Percentiles rank a stretch among this genome's conserved stretches.
These are phyloP conservation scores for Pyricularia sp. DNA, from an alignment of 2,329 filamentous ascomycete genomes.

Conservation along the genomic window DNA sequence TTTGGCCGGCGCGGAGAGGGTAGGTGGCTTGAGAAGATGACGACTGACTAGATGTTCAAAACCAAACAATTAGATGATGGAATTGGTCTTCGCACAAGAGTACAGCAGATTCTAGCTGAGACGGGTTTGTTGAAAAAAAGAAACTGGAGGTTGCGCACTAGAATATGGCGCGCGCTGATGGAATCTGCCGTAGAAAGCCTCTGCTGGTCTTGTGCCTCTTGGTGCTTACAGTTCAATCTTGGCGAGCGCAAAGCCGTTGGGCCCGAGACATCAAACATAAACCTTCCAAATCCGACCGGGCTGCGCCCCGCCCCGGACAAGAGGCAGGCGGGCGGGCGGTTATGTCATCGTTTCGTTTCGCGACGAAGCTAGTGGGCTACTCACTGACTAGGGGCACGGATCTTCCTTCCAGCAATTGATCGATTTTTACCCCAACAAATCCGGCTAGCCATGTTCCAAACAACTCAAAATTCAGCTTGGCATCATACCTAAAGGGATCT, in stretches of 20 bases:
- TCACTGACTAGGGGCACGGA: background rate
- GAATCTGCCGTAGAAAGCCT: background rate
- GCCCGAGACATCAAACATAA: background rate
- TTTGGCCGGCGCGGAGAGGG: background rate
- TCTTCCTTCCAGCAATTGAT: background rate
- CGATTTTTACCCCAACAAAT: background rate
- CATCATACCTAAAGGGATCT: background rate
- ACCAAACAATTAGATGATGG: background rate
- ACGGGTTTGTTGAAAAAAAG: background rate
- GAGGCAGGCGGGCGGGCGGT: background rate
- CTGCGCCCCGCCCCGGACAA: background rate
- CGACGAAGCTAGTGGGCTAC: background rate
- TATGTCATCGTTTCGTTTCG: background rate
- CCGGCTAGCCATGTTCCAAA: background rate
- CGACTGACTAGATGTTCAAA: background rate
- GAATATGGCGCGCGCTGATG: background rate
- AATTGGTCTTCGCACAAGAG: background rate
- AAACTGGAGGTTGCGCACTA: background rate
- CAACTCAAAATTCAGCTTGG: background rate
- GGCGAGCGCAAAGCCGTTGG: background rate
- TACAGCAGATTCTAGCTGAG: background rate
- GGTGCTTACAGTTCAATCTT: background rate
- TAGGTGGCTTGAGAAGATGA: background rate
- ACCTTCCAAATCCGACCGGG: background rate
- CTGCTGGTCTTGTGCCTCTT: background rate